Base-by-base conservation (phyloP, 495 filamentous ascomycete species). In the Xylaria palmicola region DNA sequence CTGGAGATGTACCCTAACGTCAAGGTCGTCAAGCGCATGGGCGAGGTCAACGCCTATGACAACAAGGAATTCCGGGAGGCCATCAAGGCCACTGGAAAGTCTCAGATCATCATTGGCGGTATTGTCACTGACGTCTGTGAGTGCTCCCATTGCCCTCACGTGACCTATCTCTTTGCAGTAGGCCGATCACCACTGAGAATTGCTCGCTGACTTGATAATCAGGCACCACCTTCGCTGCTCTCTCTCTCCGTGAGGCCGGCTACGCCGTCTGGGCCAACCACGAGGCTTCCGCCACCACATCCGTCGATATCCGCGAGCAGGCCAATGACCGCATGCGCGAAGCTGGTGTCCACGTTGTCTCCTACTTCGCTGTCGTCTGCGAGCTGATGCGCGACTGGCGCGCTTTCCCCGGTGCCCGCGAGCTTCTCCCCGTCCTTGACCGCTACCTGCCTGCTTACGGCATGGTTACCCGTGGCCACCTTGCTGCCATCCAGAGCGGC, bases 341-440 rank as follows among this genome's bases (percentile, higher is more conserved):
- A 12, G 85, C 87, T 0, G 90, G 89, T 8, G 90, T 91, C 8
- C 84, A 88, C 10, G 72, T 85, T 7, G 79, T 86, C 63, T 83
- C 82, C 6, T 71, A 86, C 56, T 92, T 92, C 59, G 81, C 74
- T n/a, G 86, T 93, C 64, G 74, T 85, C 6, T 79, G 80, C 65
- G 89, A 92, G 68, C 72, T 93, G 62, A 92, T 92, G 89, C 78
- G 89, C 13, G 89, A 92, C 74, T 91, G 90, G 89, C 77, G 89
- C 19, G 77, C 80, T 52, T 84, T 78, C 0, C 89, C 89, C n/a
- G 89, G 88, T 13, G 73, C 86, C 7, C 41, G 56, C 10, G 77
- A 89, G 73, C 60, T 93, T 5, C 66, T 88, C 62, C 87, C 88
- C 6, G 87, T 77, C 66, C 73, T 92, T 47, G 88, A 91, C 70